Base-by-base conservation (phyloP, 2,329 filamentous ascomycete species). In the Colletotrichum limetticola region DNA sequence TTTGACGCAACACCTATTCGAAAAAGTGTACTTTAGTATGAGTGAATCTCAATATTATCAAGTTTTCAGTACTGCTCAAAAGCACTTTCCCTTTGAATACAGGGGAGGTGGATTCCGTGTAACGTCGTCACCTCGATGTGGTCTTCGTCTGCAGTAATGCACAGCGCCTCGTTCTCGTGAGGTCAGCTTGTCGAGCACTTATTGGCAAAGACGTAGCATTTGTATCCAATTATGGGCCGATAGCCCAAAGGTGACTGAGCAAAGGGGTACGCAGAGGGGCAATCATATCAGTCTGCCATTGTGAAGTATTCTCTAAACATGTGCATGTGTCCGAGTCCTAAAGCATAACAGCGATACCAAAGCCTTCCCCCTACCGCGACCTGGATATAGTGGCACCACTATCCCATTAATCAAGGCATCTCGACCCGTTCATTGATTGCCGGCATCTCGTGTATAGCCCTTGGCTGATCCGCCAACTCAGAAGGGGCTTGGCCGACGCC, bases 381-480 rank as follows among this genome's bases (percentile, higher is more conserved):
- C 8, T 49, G 19, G 8, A 22, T 49, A 22, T 5, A 4, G 5
- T 9, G 7, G 16, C 8, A 5, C 42, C 7, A 49, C 19, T 5
- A 9, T 22, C 42, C 16, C 3, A 49, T 22, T 0, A 4, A 22
- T 63, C 28, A 63, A 7, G 60, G 46, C 60, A 53, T 63, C 35
- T 72, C 70, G 2, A 19, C 49, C 5, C 60, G 46, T 46, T 72
- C 66, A 2, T 70, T 57, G 19, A 72, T 72, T 11, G 70, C 66
- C 5, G 70, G 70, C 60, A 72, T 59, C 49, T 72, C 70, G 7
- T 72, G 56, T 24, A 72, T 56, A 22, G 59, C 46, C 49, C 56
- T 72, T 9, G 70, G 11, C 0, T 65, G 42, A 2, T 72, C 66
- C 1, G 28, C 42, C 12, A 72, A 24, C 56, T 72, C 70, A 3